Evolutionary conservation across 106 monocot genomes (phyloP), one percentile per base, ranked within the genome.

Genomic region (Cymbidium sinense): DNA sequence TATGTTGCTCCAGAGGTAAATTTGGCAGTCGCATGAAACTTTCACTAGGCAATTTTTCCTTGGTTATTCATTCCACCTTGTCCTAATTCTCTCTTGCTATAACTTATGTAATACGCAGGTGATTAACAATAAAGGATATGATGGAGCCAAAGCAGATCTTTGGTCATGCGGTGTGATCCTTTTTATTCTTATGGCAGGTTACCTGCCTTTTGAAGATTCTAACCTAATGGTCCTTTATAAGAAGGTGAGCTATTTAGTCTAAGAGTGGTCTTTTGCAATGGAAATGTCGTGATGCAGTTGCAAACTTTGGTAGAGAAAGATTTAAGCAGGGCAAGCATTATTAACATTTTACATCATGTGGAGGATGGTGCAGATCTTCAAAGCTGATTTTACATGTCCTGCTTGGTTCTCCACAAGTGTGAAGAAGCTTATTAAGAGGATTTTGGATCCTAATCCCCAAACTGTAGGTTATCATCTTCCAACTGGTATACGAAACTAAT

Each of bases 151-250:
- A 80, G 96, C 96, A 55, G 96, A 96, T 79, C 85, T 96, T 28
- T 96, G 96, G 96, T 96, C 96, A 27, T 96, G 96, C 76, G 96
- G 96, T 10, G 89, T 96, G 28, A 91, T 96, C 70, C 93, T 96
- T 77, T 96, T 89, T 79, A 89, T 96, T 50, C 85, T 96, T 17
- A 89, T 96, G 91, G 89, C 96, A 17, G 96, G 96, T 29, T 91
- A 89, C 75, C 77, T 96, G 76, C 96, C 96, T 34, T 96, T 96
- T 84, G 96, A 96, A 47, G 96, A 91, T 77, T 35, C 86, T 20
- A 93, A 91, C 70, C 86, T 96, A 11, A 67, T 80, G 70, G 86
- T 86, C 23, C 78, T 93, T 64, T 93, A 96, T 75, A 89, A 89
- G 75, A 96, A 91, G 91, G 93, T 91, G 28, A 75, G 71, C 30